Evolutionary conservation across 108 stramenopile genomes (phyloP).

Genomic region (Aurantiochytrium sp.): DNA sequence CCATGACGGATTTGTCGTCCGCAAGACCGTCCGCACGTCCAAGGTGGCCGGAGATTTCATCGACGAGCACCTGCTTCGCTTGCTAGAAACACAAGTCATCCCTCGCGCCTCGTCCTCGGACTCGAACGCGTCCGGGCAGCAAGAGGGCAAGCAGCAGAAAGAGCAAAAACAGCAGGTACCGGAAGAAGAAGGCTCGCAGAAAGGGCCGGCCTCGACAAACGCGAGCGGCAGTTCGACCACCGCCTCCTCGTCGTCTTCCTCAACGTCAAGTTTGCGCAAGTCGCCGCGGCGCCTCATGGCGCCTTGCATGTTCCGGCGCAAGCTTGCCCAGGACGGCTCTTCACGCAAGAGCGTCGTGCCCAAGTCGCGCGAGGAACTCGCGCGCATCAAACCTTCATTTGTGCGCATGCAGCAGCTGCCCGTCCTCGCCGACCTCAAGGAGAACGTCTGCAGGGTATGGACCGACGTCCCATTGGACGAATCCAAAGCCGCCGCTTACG

Average conservation of each 20-base stretch:
- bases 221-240: no score
- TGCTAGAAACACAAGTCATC: neutral
- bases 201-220: no score
- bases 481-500: neutral
- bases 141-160: no score
- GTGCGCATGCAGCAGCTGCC: neutral
- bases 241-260: no score
- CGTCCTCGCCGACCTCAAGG: neutral
- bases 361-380: neutral
- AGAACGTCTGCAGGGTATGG: neutral
- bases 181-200: no score
- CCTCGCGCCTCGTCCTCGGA: neutral
- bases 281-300: neutral
- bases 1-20: neutral
- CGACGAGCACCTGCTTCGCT: neutral
- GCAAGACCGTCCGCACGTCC: neutral
- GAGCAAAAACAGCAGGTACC: no score
- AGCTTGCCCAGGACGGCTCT: neutral
- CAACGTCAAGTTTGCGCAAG: no score
- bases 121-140: no score
- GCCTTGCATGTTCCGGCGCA: neutral
- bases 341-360: neutral
- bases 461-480: neutral
- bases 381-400: neutral
- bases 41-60: constrained; percentile 17